Evolutionary conservation across 768 basidiomycete species (phyloP).

Genomic region (Trametes cinnabarina): DNA sequence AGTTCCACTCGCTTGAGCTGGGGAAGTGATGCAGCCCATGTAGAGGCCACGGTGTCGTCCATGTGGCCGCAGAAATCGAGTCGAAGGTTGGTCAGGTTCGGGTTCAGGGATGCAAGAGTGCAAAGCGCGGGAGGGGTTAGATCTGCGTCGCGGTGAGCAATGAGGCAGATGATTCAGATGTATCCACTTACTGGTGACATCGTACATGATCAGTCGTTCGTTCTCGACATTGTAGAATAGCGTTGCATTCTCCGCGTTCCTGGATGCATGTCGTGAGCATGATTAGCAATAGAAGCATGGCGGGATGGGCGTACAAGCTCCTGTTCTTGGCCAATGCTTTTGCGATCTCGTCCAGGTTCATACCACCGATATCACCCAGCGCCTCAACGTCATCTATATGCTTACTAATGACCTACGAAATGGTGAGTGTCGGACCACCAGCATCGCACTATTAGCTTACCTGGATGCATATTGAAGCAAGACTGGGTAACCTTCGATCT

Average conservation of each 20-base stretch:
- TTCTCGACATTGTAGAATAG: conserved; percentile 83
- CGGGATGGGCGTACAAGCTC: conserved; percentile 49
- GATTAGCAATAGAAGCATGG: no score
- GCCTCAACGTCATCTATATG: conserved; percentile 89
- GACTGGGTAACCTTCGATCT: conserved; percentile 61
- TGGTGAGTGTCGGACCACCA: background rate
- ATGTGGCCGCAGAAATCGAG: conserved; percentile 88
- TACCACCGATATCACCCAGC: conserved; percentile 79
- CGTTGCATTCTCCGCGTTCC: conserved; percentile 57
- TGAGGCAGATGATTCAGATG: background rate
- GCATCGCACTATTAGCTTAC: conserved; percentile 37
- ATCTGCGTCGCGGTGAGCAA: conserved; percentile 41
- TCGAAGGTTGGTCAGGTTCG: conserved; percentile 73
- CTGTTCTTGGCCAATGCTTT: conserved; percentile 81
- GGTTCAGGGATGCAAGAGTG: conserved; percentile 77
- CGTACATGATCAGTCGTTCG: conserved; percentile 70
- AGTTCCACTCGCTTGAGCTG: conserved; percentile 72
- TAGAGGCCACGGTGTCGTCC: conserved; percentile 53
- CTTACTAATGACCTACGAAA: conserved; percentile 69
- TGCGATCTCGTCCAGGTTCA: conserved; percentile 83
- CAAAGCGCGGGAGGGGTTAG: conserved; percentile 65
- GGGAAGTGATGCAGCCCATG: conserved; percentile 64
- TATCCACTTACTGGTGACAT: conserved; percentile 74
- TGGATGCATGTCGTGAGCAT: background rate
- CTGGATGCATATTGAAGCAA: conserved; percentile 80